These are phyloP conservation scores for Trifolium subterraneum DNA, from an alignment of 306 rosid genomes.

Conservation along the genomic window DNA sequence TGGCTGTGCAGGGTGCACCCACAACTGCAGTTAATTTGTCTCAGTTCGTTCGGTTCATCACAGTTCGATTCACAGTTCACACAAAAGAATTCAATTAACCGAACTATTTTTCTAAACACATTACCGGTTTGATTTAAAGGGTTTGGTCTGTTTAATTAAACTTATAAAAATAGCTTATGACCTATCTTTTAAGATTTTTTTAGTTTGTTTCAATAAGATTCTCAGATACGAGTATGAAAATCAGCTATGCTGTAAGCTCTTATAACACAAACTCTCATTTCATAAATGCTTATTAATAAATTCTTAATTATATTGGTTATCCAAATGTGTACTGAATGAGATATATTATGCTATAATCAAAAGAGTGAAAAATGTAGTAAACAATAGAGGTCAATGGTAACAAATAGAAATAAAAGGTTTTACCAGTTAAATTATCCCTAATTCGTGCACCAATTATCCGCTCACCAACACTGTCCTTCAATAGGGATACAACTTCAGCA, in stretches of 20 bases:
- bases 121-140: too few species aligned
- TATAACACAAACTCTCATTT: background rate
- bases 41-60: too few species aligned
- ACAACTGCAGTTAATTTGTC: too few species aligned
- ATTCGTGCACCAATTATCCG: conserved; percentile 85
- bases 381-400: conserved; percentile 4
- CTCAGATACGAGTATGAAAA: background rate
- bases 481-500: conserved; percentile 80
- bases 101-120: too few species aligned
- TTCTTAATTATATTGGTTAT: background rate
- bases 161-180: conserved; percentile 8
- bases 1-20: background rate
- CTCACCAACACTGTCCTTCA: conserved; percentile 77
- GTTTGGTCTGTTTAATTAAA: background rate
- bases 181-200: background rate
- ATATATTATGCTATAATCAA: conserved; percentile 11
- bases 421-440: conserved; percentile 88
- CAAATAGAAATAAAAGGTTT: conserved; percentile 18
- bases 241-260: conserved; percentile 1
- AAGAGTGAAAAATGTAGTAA: background rate
- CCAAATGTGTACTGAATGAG: background rate
- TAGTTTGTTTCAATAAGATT: background rate
- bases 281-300: background rate
- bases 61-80: too few species aligned
- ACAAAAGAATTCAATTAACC: too few species aligned